These are phyloP conservation scores for Penicillium sp. DNA, from an alignment of 2,329 filamentous ascomycete genomes.

Conservation along the genomic window DNA sequence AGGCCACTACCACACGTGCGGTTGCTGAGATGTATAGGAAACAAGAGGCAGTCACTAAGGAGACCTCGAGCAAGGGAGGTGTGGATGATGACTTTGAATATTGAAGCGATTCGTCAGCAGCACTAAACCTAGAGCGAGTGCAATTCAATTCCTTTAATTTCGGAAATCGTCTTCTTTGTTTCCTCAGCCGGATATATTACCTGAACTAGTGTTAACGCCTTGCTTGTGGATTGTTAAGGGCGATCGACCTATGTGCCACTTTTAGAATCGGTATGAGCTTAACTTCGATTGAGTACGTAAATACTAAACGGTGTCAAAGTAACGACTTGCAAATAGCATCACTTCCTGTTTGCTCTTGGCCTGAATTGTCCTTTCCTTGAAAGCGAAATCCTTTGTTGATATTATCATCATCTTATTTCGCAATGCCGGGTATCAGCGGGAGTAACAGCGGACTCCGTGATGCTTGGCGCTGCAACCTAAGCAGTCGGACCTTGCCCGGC, in stretches of 20 bases:
- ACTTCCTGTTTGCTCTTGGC: background rate
- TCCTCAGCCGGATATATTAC: background rate
- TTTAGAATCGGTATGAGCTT: background rate
- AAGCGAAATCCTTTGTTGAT: background rate
- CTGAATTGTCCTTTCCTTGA: background rate
- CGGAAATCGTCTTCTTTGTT: background rate
- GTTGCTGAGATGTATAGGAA: slow-evolving; percentile 96
- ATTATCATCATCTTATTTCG: background rate
- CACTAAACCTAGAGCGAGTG: slow-evolving; percentile 6
- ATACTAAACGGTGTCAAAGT: background rate
- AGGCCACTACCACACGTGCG: slow-evolving; percentile 77
- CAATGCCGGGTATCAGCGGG: slow-evolving; percentile 14
- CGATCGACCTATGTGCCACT: background rate
- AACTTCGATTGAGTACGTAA: no score
- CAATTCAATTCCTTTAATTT: slow-evolving; percentile 8
- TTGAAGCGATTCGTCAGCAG: slow-evolving; percentile 40
- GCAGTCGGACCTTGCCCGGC: slow-evolving; percentile 1
- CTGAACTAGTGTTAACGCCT: background rate
- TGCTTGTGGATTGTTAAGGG: background rate
- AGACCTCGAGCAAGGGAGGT: slow-evolving; percentile 76
- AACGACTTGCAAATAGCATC: background rate
- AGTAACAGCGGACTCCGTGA: slow-evolving; percentile 4
- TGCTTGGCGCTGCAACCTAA: slow-evolving; percentile 25
- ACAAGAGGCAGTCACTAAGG: slow-evolving; percentile 86
- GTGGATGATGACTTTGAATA: slow-evolving; percentile 99